These are phyloP conservation scores for Solanum hybrid DNA, from an alignment of 305 asterid genomes.

Conservation along the genomic window DNA sequence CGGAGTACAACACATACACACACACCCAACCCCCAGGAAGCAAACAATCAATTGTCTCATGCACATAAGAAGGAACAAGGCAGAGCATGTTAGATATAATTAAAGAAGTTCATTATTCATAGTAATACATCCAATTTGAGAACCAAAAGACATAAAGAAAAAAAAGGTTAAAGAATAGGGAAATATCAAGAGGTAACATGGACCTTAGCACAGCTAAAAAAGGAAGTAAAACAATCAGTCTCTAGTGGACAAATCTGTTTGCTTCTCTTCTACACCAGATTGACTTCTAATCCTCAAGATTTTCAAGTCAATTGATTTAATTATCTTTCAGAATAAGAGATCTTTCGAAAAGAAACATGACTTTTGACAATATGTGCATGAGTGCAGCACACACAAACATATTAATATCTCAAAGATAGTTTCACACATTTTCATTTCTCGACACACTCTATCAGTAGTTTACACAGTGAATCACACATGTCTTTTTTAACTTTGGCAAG, in stretches of 20 bases:
- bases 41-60: not conserved
- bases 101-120: not conserved
- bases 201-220: not conserved
- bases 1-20: not conserved
- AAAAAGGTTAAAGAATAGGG: not conserved
- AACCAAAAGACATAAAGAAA: not conserved
- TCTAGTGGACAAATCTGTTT: not conserved
- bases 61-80: not conserved
- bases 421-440: not conserved
- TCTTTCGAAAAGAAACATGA: not conserved
- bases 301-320: not conserved
- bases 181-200: not conserved
- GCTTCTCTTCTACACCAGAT: not conserved
- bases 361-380: not conserved
- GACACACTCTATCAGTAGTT: not conserved
- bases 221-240: not conserved
- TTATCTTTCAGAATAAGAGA: not conserved
- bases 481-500: not conserved
- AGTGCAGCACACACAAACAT: not conserved
- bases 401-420: not conserved
- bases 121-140: not conserved
- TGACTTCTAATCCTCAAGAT: not conserved
- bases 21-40: not conserved
- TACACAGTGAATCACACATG: not conserved
- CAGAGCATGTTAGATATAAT: not conserved